Percentiles rank a stretch among this genome's conserved stretches.
phyloP scores from a whole-genome alignment of 345 rosid genomes.

The Erucastrum elatum region DNA sequence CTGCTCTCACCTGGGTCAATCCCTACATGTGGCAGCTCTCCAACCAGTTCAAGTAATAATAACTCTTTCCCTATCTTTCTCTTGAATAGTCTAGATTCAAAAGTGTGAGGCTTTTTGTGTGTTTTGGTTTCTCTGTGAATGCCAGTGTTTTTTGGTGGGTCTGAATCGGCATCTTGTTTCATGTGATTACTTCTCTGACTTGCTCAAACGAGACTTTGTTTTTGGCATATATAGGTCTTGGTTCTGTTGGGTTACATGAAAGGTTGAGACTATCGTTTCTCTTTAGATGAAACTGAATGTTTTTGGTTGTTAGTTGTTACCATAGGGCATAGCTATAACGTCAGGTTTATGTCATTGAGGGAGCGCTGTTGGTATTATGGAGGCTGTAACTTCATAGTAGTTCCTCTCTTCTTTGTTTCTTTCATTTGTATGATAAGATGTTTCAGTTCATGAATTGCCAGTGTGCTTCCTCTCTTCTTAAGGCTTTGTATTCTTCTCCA shows the following conservation, averaged over 20 bases:
- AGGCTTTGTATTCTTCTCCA: neutral
- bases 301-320: neutral
- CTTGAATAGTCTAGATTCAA: neutral
- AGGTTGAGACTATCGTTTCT: neutral
- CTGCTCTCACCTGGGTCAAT: too few relatives aligned
- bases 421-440: neutral
- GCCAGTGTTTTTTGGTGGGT: slow-evolving; percentile 1
- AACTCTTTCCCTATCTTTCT: neutral
- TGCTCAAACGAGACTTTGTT: neutral
- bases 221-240: neutral
- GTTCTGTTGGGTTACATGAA: neutral
- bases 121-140: neutral
- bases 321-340: neutral
- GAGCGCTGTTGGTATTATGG: neutral
- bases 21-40: too few relatives aligned
- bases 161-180: slow-evolving; percentile 3
- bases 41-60: too few relatives aligned
- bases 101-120: neutral
- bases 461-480: neutral
- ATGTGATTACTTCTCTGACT: neutral
- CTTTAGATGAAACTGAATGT: neutral
- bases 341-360: neutral
- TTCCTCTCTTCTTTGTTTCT: neutral
- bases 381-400: neutral
- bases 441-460: too few relatives aligned